These are phyloP conservation scores for Inonotus hispidus DNA, from an alignment of 1,284 basidiomycete species.

Conservation along the genomic window DNA sequence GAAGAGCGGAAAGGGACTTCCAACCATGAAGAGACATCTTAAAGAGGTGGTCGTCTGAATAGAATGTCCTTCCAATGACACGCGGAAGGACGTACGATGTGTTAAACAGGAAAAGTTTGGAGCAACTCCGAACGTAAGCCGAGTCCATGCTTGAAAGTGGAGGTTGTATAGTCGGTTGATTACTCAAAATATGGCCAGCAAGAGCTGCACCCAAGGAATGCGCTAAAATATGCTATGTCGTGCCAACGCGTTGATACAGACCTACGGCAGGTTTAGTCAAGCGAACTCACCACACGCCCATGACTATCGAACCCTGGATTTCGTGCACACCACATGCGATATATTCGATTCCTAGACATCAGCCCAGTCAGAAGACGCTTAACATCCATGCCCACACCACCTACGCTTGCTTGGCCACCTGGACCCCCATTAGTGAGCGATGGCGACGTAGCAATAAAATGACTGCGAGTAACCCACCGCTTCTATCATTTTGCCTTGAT, in stretches of 20 bases:
- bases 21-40: conserved; percentile 42
- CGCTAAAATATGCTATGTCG: conserved; percentile 29
- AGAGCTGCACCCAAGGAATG: conserved; percentile 46
- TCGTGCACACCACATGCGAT: conserved; percentile 45
- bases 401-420: conserved; percentile 25
- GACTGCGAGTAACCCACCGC: conserved; percentile 29
- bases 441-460: background rate
- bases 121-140: conserved; percentile 21
- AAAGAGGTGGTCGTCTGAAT: conserved; percentile 6
- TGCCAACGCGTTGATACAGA: background rate
- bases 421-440: background rate
- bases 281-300: conserved; percentile 32
- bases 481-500: conserved; percentile 44
- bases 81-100: conserved; percentile 21
- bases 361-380: background rate
- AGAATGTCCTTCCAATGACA: background rate
- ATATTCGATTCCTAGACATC: conserved; percentile 32
- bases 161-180: conserved; percentile 44
- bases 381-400: background rate
- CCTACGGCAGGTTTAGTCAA: background rate
- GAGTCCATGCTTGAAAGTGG: conserved; percentile 30
- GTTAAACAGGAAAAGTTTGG: conserved; percentile 36
- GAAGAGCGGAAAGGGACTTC: conserved; percentile 47
- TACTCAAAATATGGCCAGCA: conserved; percentile 44
- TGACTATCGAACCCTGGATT: conserved; percentile 40